Percentiles rank a stretch among this genome's conserved stretches.
Evolutionary conservation across 2,329 filamentous ascomycete species (phyloP).

Genomic region (Colletotrichum limetticola): DNA sequence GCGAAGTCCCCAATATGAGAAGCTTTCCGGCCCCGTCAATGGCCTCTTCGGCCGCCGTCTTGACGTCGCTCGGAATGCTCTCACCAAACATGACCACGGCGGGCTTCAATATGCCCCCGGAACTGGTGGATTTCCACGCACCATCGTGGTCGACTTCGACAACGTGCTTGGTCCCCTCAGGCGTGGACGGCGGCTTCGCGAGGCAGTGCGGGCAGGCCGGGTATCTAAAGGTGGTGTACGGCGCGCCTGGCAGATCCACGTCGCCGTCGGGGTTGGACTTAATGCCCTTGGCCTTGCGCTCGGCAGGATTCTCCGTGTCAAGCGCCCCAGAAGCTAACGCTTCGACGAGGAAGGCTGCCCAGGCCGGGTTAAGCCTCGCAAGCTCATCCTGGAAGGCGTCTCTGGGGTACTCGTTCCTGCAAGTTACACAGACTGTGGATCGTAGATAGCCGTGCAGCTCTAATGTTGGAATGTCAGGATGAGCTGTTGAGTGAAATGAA

Average conservation of each 20-base stretch:
- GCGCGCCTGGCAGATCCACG: constrained; percentile 86
- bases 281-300: constrained; percentile 75
- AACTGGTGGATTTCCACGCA: constrained; percentile 75
- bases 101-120: constrained; percentile 87
- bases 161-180: constrained; percentile 63
- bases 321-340: constrained; percentile 80
- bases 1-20: constrained; percentile 85
- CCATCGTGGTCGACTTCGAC: constrained; percentile 84
- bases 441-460: constrained; percentile 94
- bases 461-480: constrained; percentile 78
- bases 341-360: constrained; percentile 80
- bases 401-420: constrained; percentile 76
- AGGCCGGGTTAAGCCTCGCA: constrained; percentile 83
- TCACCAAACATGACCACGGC: constrained; percentile 98
- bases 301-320: constrained; percentile 78
- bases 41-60: constrained; percentile 79
- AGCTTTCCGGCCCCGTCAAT: constrained; percentile 81
- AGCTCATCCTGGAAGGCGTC: constrained; percentile 81
- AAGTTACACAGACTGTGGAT: constrained; percentile 83
- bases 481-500: constrained; percentile 85
- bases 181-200: constrained; percentile 65
- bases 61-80: constrained; percentile 77
- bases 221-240: constrained; percentile 91
- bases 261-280: constrained; percentile 95
- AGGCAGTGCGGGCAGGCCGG: constrained; percentile 88